Evolutionary conservation across 345 rosid species (phyloP), one percentile per base, ranked within the genome.

Genomic region (Pugionium dolabratum): DNA sequence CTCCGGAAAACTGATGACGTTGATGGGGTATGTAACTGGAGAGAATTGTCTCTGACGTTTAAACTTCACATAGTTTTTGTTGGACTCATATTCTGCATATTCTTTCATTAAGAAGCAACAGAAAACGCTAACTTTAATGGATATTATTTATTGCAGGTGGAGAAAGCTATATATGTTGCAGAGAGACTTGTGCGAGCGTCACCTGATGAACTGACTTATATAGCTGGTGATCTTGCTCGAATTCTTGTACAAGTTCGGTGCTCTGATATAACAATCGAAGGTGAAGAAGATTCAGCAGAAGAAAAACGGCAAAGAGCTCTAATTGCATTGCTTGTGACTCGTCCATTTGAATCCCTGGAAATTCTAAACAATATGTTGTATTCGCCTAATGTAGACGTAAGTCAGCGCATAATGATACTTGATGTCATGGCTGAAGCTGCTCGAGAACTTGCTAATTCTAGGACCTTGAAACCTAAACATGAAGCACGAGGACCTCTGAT

Each of bases 391-490:
- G 88, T 94, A 36, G 97, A 90, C 58, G 70, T 81, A 62, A 88
- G 99, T 80, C 99, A 90, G 67, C 93, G 99, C 66, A 81, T 94
- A 79, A 90, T 94, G 97, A 88, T 90, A 74, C 92, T 94, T 31
- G 97, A 94, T 75, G 82, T 85, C 76, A 90, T 94, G 97, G 78
- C 92, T 32, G 89, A 83, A 75, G 99, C 97, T 54, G 97, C 97
- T 25, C 80, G 79, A 73, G 97, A 90, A 86, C 97, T 94, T 47
- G 88, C 96, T 68, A 76, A 75, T 74, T 71, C 90, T 50, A 88
- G 79, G 76, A 77, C 67, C 29, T 59, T 69, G 78, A 85, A 84
- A 74, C 81, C 81, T 27, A 88, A 77, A 75, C 82, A 73, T 39
- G 83, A 76, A 66, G 60, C 72, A 44, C 73, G 70, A 25, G 74